Conservation (phyloP, 768 basidiomycete species). For the Chlorophyllum brunneum region DNA sequence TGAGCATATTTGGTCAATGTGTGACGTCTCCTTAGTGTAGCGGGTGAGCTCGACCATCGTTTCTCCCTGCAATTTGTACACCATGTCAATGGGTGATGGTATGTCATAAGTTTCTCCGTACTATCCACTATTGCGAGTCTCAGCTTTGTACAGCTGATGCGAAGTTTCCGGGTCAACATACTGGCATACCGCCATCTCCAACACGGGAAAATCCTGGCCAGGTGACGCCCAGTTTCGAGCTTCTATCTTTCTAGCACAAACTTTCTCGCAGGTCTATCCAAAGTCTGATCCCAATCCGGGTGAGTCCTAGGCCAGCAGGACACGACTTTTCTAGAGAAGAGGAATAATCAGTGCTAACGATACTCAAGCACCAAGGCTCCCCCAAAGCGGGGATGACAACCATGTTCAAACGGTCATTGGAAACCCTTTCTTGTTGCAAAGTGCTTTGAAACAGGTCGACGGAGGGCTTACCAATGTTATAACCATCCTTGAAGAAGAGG, state of each 20-base stretch:
- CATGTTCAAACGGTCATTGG: slow-evolving; percentile 29
- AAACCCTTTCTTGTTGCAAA: slow-evolving; percentile 44
- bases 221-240: too few species aligned
- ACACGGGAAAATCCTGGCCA: slow-evolving; percentile 43
- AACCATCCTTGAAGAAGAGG: slow-evolving; percentile 39
- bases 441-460: slow-evolving; percentile 40
- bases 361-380: background rate
- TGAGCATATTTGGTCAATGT: slow-evolving; percentile 3
- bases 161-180: slow-evolving; percentile 35
- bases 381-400: slow-evolving; percentile 22
- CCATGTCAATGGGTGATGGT: slow-evolving; percentile 11
- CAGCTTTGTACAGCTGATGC: slow-evolving; percentile 22
- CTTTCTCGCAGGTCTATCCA: slow-evolving; percentile 41
- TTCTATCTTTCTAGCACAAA: background rate
- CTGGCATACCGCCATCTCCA: slow-evolving; percentile 40
- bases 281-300: slow-evolving; percentile 38
- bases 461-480: slow-evolving; percentile 40
- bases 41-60: background rate
- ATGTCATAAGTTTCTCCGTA: background rate
- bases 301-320: slow-evolving; percentile 12
- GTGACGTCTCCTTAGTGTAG: background rate
- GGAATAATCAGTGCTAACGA: background rate
- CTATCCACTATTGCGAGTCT: background rate
- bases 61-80: background rate
- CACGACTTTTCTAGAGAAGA: too few species aligned